Percentiles rank a stretch among this genome's conserved stretches.
Conservation (phyloP, 495 filamentous ascomycete species). For the Talaromyces thailandensis region DNA sequence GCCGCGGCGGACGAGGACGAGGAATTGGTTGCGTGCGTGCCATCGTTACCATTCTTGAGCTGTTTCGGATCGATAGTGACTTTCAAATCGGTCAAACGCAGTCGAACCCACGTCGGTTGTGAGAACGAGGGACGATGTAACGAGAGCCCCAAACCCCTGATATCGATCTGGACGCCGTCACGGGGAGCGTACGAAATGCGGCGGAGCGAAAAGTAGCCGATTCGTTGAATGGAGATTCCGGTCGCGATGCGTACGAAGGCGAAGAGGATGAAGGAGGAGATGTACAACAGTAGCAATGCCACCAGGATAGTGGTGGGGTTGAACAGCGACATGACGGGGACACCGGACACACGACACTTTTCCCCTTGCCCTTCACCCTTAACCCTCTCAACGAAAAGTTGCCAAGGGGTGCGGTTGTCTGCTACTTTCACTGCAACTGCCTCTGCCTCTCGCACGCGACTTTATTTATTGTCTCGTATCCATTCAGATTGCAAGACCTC, state of each 20-base stretch:
- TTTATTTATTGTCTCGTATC: background rate
- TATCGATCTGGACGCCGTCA: slow-evolving; percentile 82
- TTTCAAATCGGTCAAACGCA: slow-evolving; percentile 74
- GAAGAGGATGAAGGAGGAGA: slow-evolving; percentile 87
- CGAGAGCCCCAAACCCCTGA: slow-evolving; percentile 78
- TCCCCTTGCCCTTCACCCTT: no score
- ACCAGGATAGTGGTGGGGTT: slow-evolving; percentile 76
- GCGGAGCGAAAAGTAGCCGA: slow-evolving; percentile 85
- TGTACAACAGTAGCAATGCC: slow-evolving; percentile 73
- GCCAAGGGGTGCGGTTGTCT: background rate
- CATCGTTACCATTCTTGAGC: slow-evolving; percentile 38
- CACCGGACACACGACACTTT: background rate
- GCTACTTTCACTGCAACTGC: background rate
- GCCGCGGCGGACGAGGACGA: slow-evolving; percentile 16
- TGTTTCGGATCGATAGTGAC: slow-evolving; percentile 71
- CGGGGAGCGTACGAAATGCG: slow-evolving; percentile 79
- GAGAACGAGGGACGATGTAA: slow-evolving; percentile 91
- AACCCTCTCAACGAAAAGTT: background rate
- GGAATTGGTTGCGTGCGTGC: slow-evolving; percentile 14
- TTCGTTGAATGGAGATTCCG: slow-evolving; percentile 89
- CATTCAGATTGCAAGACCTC: background rate
- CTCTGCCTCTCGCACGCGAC: background rate
- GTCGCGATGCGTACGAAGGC: slow-evolving; percentile 87
- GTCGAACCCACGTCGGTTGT: slow-evolving; percentile 92
- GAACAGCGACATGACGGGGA: slow-evolving; percentile 45